A percentile compares a stretch with the other conserved stretches of the same genome.
Conservation (phyloP, 352 stramenopile species). For the Phytophthora ohioensis region DNA sequence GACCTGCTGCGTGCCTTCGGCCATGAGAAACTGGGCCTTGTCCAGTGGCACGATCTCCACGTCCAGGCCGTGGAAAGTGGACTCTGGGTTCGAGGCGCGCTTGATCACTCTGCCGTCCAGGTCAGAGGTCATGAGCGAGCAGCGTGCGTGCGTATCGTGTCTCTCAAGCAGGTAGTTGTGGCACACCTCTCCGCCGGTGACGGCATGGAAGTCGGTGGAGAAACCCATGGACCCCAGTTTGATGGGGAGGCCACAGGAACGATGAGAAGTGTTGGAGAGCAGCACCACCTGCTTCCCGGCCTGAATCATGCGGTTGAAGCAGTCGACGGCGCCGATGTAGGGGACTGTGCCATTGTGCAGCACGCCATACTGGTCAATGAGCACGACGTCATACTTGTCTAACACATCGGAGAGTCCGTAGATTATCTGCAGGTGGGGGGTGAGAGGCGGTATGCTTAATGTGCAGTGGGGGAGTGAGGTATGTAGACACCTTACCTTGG, state of each 20-base stretch:
- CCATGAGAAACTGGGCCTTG: constrained; percentile 58
- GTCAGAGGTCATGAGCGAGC: constrained; percentile 54
- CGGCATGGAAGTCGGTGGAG: constrained; percentile 55
- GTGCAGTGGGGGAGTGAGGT: neutral
- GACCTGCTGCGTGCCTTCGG: constrained; percentile 66
- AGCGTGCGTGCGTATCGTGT: constrained; percentile 36
- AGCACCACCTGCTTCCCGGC: constrained; percentile 83
- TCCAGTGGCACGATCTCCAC: constrained; percentile 51
- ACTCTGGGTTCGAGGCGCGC: constrained; percentile 46
- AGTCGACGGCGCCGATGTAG: constrained; percentile 72
- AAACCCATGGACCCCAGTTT: constrained; percentile 82
- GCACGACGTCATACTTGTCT: constrained; percentile 87
- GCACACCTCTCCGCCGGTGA: constrained; percentile 67
- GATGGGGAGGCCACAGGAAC: constrained; percentile 50
- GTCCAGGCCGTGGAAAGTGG: constrained; percentile 62
- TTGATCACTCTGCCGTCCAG: constrained; percentile 42
- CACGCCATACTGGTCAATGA: constrained; percentile 94
- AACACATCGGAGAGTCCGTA: constrained; percentile 49
- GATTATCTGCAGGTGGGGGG: constrained; percentile 36
- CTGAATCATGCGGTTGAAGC: constrained; percentile 63
- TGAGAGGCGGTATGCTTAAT: neutral
- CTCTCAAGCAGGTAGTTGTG: constrained; percentile 49
- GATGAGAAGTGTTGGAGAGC: constrained; percentile 91
- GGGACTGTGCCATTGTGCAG: constrained; percentile 88
- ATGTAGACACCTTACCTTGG: constrained; percentile 14